Evolutionary conservation across 2,329 filamentous ascomycete genomes (phyloP).

Genomic region (Tolypocladium album): DNA sequence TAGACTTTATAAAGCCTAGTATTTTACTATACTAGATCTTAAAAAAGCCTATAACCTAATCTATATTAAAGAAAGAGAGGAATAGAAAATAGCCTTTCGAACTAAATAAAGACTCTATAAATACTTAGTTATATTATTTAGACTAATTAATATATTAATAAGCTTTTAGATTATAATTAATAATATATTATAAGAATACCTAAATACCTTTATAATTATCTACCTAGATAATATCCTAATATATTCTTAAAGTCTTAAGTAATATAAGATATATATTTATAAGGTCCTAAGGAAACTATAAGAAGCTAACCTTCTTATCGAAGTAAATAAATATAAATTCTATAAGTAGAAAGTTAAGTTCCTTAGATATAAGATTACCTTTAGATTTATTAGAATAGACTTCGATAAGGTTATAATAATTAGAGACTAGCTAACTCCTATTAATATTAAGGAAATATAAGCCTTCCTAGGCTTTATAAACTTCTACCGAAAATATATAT

Average conservation of each 20-base stretch:
- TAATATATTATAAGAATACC: neutral
- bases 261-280: neutral
- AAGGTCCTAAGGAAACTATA: neutral
- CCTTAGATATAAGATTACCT: neutral
- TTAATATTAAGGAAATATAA: neutral
- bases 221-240: neutral
- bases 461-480: neutral
- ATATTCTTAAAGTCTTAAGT: neutral
- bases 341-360: neutral
- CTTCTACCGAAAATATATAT: neutral
- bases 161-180: neutral
- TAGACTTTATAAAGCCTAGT: neutral
- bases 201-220: neutral
- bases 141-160: neutral
- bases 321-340: neutral
- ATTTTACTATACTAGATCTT: neutral
- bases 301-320: neutral
- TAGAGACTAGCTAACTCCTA: neutral
- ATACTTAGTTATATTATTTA: neutral
- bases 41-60: neutral
- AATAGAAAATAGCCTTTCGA: neutral
- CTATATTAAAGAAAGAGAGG: neutral
- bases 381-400: neutral
- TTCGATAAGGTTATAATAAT: neutral
- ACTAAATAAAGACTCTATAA: neutral